Base-by-base conservation (phyloP, 106 monocot genomes). In the Dendrobium huoshanense region DNA sequence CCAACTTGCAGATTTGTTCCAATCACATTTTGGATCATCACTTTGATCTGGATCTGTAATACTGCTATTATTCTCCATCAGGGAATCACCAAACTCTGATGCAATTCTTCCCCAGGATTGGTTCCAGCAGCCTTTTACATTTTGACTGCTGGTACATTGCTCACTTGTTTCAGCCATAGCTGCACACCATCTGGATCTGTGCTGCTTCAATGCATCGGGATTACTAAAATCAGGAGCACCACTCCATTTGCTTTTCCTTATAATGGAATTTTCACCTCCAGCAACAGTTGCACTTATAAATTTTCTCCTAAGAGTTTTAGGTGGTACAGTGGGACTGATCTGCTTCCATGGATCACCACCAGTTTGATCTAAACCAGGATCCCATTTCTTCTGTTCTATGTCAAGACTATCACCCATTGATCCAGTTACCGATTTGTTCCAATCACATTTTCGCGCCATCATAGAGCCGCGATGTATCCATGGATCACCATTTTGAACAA, bases 301-400 rank as follows among this genome's bases (percentile, higher is more conserved):
- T 61, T 61, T 61, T 20, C 24, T 61, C 61, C 61, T 22, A 61
- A 7, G 0, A 7, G 61, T 20, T 61, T 61, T 61, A 22, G 61
- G 61, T 61, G 61, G 22, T n/a, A 5, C 61, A 22, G 61, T 10
- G 22, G n/a, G 61, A 61, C 7, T 4, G 8, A 61, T 22, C 61
- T 61, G n/a, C 61, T 61, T 61, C 20, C 61, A 61, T 61, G 61
- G 61, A 61, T 61, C 61, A 61, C 61, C 22, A 61, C 22, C 61
- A 61, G 61, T 22, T 61, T 22, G 61, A 61, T 19, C 61, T 61
- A 61, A 22, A 61, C 61, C 61, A 61, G 61, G 22, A n/a, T 22
- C 61, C 61, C 61, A 61, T n/a, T 61, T 19, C n/a, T 10, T 61
- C 61, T 61, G 61, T 4, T 61, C 22, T 51, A 10, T 51, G 51